Base-by-base conservation (phyloP, 805 yeast genomes). In the Nakazawaea holstii region DNA sequence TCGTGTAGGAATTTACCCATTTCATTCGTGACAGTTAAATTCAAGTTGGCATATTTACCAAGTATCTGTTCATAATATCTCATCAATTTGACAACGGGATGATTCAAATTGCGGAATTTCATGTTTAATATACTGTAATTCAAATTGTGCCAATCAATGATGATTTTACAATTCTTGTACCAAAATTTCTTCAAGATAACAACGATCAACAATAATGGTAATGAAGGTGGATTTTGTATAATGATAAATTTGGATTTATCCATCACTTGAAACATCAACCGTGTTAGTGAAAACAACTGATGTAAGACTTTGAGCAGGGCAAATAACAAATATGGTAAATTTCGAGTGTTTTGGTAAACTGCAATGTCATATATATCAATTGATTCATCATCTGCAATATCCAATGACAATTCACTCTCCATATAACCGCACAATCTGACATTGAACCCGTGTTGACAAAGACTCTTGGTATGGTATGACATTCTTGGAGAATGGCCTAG, bases 91-190 rank as follows among this genome's bases (percentile, higher is more conserved):
- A 90, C 95, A 46, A 87, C 63, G 0, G 84, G 82, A 59, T 87
- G 87, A 31, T 64, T 66, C 43, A 65, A 60, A 47, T 73, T 73
- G 4, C 72, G 59, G 54, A 80, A 79, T 55, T 80, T 80, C 58
- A 92, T 61, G 45, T 84, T 82, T 49, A 94, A 65, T 27, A 94
- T 87, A 1, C 95, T 78, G 63, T 79, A 92, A 36, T 95, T 96
- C 55, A 94, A 71, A 64, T 94, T 94, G 65, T 94, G 99, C 99
- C 99, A 94, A 65, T 94, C 99, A 42, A 94, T 78, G 17, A 94
- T 74, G 24, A 92, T 64, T 57, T 76, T 73, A 4, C 91, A 71
- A 2, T 80, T 73, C 10, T 78, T 74, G 38, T 79, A 64, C 47
- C 46, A 41, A n/a, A 48, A 37, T 39, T 68, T 63, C 49, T 77